Conservation (phyloP, 2,329 filamentous ascomycete genomes). For the Ophiostoma angusticollis region DNA sequence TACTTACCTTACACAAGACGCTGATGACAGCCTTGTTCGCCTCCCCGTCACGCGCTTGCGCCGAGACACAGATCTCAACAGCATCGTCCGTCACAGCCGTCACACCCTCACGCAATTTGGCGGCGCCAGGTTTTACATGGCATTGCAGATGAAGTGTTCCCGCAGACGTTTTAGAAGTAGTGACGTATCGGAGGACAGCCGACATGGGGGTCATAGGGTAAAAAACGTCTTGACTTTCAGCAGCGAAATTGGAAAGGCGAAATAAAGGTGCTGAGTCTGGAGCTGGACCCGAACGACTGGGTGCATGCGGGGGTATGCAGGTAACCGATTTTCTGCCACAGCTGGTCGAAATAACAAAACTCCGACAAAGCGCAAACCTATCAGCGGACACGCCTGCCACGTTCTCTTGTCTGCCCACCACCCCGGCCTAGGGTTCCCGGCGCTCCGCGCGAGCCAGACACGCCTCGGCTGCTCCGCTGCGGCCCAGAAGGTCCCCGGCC, state of each 20-base stretch:
- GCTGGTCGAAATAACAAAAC: background rate
- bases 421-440: slow-evolving; percentile 23
- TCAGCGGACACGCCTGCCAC: slow-evolving; percentile 30
- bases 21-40: slow-evolving; percentile 54
- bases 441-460: slow-evolving; percentile 20
- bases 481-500: slow-evolving; percentile 24
- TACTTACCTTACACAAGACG: slow-evolving; percentile 45
- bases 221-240: background rate
- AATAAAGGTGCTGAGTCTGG: no score
- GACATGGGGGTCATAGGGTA: slow-evolving; percentile 4
- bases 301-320: slow-evolving; percentile 11
- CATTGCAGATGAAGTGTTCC: slow-evolving; percentile 47
- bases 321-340: slow-evolving; percentile 6
- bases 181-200: slow-evolving; percentile 31
- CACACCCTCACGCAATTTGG: slow-evolving; percentile 48
- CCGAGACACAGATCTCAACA: slow-evolving; percentile 53
- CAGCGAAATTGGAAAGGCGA: no score
- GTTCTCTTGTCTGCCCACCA: slow-evolving; percentile 33
- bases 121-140: slow-evolving; percentile 54
- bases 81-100: slow-evolving; percentile 38
- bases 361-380: background rate
- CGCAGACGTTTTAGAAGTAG: slow-evolving; percentile 32
- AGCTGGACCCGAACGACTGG: no score
- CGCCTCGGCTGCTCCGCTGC: slow-evolving; percentile 21
- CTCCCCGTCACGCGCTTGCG: slow-evolving; percentile 52